Base-by-base conservation (phyloP, 768 basidiomycete genomes). In the Daedaleopsis nitida region DNA sequence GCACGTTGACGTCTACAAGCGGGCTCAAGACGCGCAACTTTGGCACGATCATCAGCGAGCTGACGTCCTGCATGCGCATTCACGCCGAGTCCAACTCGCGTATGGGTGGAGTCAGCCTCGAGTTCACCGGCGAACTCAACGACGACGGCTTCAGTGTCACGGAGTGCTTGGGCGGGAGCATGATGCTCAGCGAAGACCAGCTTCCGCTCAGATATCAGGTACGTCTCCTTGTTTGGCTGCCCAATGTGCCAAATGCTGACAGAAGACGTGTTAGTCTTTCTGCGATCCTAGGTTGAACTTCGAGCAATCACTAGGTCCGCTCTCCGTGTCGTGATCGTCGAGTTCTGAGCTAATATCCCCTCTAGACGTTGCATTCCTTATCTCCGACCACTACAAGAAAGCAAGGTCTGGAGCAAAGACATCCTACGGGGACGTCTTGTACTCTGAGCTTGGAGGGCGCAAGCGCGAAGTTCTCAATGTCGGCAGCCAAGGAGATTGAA, bases 211-310 rank as follows among this genome's bases (percentile, higher is more conserved):
- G 96, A 65, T 99, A 98, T 72, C 89, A 96, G 78, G 88, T 91
- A 13, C 17, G 80, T 56, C 39, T 3, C 11, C 14, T 14, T 38
- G 3, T 17, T 12, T 42, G 3, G 13, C 39, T 42, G 10, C 7
- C 10, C 8, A 27, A 11, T 7, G 12, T n/a, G 11, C 52, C 13
- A 32, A 13, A 11, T 23, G 7, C 23, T 27, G n/a, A 35, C 17
- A 1, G 3, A 34, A 0, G 21, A 14, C 19, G 1, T n/a, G 13
- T 57, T 58, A 92, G 89, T 87, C 89, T 1, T 96, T 96, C 77
- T 98, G 96, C 70, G 96, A 98, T 77, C 96, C 95, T 2, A 78
- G 96, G 48, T 76, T 98, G 64, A 96, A 97, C 73, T 94, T 94
- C 66, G 95, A 96, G 74, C 95, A 96, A 73, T 90, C 89, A 48